A percentile compares a stretch with the other conserved stretches of the same genome.
Evolutionary conservation across 805 yeast species (phyloP).

Genomic region (Metschnikowia santaceciliae): DNA sequence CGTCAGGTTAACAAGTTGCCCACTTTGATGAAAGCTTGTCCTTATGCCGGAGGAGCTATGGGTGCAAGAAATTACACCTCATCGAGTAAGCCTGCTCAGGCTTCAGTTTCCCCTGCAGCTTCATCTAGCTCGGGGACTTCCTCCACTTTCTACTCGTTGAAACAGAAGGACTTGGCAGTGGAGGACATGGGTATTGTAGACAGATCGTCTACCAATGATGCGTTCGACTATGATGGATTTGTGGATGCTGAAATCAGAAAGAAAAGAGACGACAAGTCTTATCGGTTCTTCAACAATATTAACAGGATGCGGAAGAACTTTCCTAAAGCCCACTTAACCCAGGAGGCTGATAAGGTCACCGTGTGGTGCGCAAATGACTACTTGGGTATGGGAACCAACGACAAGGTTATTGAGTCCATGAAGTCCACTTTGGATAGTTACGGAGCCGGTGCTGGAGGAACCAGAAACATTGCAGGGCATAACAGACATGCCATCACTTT

Average conservation of each 20-base stretch:
- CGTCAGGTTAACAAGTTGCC: constrained; percentile 49
- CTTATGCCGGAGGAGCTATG: constrained; percentile 86
- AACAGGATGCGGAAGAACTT: constrained; percentile 92
- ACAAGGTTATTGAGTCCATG: constrained; percentile 70
- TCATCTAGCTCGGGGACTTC: constrained; percentile 28
- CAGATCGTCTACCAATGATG: constrained; percentile 41
- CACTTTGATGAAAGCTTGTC: constrained; percentile 60
- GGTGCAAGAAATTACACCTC: constrained; percentile 44
- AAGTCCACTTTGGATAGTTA: constrained; percentile 75
- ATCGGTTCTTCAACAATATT: constrained; percentile 94
- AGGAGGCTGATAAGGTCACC: constrained; percentile 78
- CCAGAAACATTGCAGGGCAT: constrained; percentile 98
- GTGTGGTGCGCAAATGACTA: constrained; percentile 99
- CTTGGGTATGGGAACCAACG: constrained; percentile 88
- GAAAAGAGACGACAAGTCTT: constrained; percentile 85
- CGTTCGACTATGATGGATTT: constrained; percentile 70
- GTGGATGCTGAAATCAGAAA: constrained; percentile 62
- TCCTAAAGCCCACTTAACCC: constrained; percentile 84
- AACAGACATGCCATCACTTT: constrained; percentile 82
- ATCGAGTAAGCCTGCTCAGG: constrained; percentile 43
- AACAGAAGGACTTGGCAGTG: constrained; percentile 24
- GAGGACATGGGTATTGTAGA: constrained; percentile 21
- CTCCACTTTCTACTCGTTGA: constrained; percentile 31
- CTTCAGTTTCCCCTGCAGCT: constrained; percentile 38
- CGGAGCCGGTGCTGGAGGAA: constrained; percentile 99